These are phyloP conservation scores for Amesomyces nigricolor DNA, from an alignment of 2,329 filamentous ascomycete species.

Conservation along the genomic window DNA sequence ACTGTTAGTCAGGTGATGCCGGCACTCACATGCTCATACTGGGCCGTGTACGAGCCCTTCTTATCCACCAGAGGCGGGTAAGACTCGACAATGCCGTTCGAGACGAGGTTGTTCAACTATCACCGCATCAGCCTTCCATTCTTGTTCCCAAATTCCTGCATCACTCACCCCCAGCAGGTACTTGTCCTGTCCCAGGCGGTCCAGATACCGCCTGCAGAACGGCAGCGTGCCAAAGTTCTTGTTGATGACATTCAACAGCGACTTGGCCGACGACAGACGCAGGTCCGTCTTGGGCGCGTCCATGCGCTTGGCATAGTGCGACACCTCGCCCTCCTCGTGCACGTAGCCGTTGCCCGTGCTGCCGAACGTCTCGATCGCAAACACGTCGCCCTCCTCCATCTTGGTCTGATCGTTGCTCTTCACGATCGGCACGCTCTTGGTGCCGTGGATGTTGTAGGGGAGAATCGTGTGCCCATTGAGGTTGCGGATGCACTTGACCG, in stretches of 20 bases:
- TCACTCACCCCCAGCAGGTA: conserved; percentile 75
- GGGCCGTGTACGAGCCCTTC: conserved; percentile 91
- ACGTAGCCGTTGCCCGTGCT: conserved; percentile 88
- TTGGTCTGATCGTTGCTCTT: conserved; percentile 83
- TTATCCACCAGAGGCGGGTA: conserved; percentile 87
- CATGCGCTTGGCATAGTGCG: conserved; percentile 73
- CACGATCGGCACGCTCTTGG: conserved; percentile 90
- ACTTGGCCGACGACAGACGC: conserved; percentile 75
- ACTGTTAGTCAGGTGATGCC: background rate
- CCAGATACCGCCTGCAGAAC: conserved; percentile 85
- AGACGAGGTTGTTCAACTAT: conserved; percentile 79
- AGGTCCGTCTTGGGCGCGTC: conserved; percentile 73
- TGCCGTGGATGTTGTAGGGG: conserved; percentile 84
- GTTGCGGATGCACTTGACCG: conserved; percentile 80
- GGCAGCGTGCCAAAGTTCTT: conserved; percentile 94
- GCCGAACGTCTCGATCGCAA: conserved; percentile 93
- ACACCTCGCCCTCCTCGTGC: conserved; percentile 80
- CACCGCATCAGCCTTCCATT: background rate
- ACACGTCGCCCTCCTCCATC: conserved; percentile 96
- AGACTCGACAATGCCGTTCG: conserved; percentile 76
- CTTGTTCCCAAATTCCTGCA: background rate
- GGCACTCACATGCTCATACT: conserved; percentile 81
- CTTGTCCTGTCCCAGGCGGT: conserved; percentile 90
- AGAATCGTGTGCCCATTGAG: conserved; percentile 86
- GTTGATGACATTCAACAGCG: conserved; percentile 80